Conservation (phyloP, 768 basidiomycete species). For the Exsudoporus frostii region DNA sequence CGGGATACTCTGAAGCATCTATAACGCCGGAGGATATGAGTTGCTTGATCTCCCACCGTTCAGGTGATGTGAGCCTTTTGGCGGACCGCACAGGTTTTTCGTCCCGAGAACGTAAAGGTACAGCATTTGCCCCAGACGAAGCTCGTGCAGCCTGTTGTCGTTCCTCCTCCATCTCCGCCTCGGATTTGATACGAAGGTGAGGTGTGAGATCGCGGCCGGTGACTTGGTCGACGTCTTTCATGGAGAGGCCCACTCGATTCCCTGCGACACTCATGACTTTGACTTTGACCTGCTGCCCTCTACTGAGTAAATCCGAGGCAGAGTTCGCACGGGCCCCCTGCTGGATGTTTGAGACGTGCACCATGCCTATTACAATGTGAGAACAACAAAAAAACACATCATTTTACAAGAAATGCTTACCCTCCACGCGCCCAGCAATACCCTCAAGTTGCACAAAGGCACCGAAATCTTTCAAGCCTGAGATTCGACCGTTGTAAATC, state of each 20-base stretch:
- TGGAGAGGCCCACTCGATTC: conserved; percentile 78
- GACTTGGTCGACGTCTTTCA: conserved; percentile 96
- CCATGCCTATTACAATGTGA: conserved; percentile 68
- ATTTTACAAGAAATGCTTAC: conserved; percentile 42
- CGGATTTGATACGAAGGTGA: conserved; percentile 90
- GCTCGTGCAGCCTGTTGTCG: conserved; percentile 56
- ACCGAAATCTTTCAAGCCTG: conserved; percentile 91
- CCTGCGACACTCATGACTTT: conserved; percentile 95
- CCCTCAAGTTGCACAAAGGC: conserved; percentile 93
- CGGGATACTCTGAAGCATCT: conserved; percentile 90
- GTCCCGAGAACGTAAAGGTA: conserved; percentile 65
- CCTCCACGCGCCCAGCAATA: conserved; percentile 80
- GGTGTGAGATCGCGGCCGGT: conserved; percentile 91
- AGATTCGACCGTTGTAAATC: conserved; percentile 86
- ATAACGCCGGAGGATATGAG: conserved; percentile 94
- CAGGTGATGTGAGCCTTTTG: conserved; percentile 90
- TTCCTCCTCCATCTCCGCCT: conserved; percentile 90
- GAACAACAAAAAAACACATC: not conserved
- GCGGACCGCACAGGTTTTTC: conserved; percentile 64
- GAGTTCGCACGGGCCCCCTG: conserved; percentile 81
- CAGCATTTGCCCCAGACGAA: conserved; percentile 81
- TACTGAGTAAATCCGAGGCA: conserved; percentile 79
- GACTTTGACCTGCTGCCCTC: conserved; percentile 86
- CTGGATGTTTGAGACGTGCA: conserved; percentile 93
- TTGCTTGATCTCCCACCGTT: conserved; percentile 99